Conservation (phyloP, 2,329 filamentous ascomycete genomes). For the Trichoderma koningii region DNA sequence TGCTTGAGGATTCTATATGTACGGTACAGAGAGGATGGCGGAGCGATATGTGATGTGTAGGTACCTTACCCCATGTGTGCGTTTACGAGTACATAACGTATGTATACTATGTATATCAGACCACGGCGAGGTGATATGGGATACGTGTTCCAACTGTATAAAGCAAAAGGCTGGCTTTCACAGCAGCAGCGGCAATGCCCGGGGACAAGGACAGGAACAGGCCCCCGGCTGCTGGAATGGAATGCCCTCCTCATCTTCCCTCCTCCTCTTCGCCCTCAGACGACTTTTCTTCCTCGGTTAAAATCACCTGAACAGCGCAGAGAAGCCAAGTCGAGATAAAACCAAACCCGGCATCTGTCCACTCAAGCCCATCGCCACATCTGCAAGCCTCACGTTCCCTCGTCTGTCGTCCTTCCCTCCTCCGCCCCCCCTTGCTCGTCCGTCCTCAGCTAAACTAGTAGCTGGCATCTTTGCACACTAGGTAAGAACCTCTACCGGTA, state of each 20-base stretch:
- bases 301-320: background rate
- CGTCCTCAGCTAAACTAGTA: background rate
- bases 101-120: background rate
- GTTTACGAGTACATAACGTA: no score
- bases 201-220: background rate
- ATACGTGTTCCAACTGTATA: background rate
- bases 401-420: background rate
- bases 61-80: no score
- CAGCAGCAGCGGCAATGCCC: background rate
- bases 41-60: no score
- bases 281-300: no score
- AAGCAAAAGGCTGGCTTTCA: background rate
- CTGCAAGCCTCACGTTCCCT: slow-evolving; percentile 10
- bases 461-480: background rate
- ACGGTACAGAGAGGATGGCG: no score
- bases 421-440: background rate
- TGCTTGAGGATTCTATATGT: no score
- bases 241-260: background rate
- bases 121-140: background rate
- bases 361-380: slow-evolving; percentile 19
- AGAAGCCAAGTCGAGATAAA: no score
- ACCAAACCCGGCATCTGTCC: background rate
- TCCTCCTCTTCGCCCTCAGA: no score
- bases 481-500: no score
- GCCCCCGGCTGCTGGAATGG: background rate